A percentile compares a stretch with the other conserved stretches of the same genome.
phyloP scores from a whole-genome alignment of 2,329 filamentous ascomycete genomes.

The Lachnellula cervina region DNA sequence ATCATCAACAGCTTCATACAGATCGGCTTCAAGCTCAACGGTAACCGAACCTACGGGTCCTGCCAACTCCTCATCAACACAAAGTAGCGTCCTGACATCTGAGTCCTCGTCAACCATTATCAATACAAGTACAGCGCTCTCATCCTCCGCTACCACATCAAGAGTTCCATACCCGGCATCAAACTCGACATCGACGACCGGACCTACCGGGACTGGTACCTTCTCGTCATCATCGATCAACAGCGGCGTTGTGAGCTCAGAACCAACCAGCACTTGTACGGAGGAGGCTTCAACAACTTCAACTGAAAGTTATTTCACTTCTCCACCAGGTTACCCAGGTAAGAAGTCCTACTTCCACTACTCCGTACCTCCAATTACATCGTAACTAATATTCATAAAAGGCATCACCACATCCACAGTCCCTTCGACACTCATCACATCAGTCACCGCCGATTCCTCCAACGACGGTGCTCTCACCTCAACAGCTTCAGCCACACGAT shows the following conservation, averaged over 20 bases:
- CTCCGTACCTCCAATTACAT: neutral
- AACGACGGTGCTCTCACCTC: neutral
- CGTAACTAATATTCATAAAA: neutral
- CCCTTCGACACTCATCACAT: neutral
- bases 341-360: neutral
- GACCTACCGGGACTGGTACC: too few relatives aligned
- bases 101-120: too few relatives aligned
- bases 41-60: neutral
- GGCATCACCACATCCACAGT: neutral
- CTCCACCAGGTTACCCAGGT: neutral
- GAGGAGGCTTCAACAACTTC: neutral
- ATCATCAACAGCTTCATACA: too few relatives aligned
- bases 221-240: neutral
- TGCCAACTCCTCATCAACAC: neutral
- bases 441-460: neutral
- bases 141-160: slow-evolving; percentile 1
- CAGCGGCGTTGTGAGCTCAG: neutral
- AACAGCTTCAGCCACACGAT: neutral
- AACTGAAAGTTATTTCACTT: neutral
- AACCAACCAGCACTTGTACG: neutral
- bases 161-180: slow-evolving; percentile 4
- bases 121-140: too few relatives aligned
- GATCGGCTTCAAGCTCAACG: too few relatives aligned
- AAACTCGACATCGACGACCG: neutral
- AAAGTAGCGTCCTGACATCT: too few relatives aligned